Conservation (phyloP, 2,329 filamentous ascomycete genomes). For the Neospermospora avenae region DNA sequence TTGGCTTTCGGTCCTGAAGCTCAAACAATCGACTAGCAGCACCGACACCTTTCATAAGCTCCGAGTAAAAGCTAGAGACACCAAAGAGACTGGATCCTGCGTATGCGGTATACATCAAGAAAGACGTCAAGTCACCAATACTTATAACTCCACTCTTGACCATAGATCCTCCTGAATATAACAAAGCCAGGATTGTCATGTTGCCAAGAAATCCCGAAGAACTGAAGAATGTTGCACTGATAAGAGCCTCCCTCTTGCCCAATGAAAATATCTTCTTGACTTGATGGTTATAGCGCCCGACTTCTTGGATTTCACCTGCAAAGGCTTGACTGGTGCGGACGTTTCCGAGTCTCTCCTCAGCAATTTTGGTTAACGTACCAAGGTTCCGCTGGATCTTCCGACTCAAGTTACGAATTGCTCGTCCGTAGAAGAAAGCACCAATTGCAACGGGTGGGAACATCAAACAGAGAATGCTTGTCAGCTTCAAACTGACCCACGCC, state of each 20-base stretch:
- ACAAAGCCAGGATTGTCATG: slow-evolving; percentile 87
- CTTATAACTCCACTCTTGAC: slow-evolving; percentile 83
- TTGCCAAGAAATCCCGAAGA: slow-evolving; percentile 91
- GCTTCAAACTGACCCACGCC: slow-evolving; percentile 89
- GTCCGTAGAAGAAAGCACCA: slow-evolving; percentile 87
- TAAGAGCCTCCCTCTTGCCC: slow-evolving; percentile 80
- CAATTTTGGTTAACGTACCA: slow-evolving; percentile 91
- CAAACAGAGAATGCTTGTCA: slow-evolving; percentile 81
- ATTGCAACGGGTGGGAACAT: slow-evolving; percentile 90
- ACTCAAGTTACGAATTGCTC: slow-evolving; percentile 83
- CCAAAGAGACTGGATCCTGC: slow-evolving; percentile 85
- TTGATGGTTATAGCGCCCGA: slow-evolving; percentile 86
- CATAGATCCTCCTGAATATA: slow-evolving; percentile 87
- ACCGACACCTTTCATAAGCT: slow-evolving; percentile 98
- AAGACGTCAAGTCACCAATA: slow-evolving; percentile 89
- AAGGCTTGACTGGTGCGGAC: slow-evolving; percentile 97
- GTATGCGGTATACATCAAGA: slow-evolving; percentile 97
- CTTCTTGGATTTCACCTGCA: slow-evolving; percentile 86
- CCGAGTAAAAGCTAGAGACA: slow-evolving; percentile 92
- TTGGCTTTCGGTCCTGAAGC: slow-evolving; percentile 83
- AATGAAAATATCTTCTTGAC: slow-evolving; percentile 88
- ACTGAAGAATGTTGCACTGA: slow-evolving; percentile 86
- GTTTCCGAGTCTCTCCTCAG: slow-evolving; percentile 95
- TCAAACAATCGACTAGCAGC: slow-evolving; percentile 96
- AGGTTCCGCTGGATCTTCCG: slow-evolving; percentile 92